Evolutionary conservation across 768 basidiomycete species (phyloP).

Genomic region (Mycena haematopus): DNA sequence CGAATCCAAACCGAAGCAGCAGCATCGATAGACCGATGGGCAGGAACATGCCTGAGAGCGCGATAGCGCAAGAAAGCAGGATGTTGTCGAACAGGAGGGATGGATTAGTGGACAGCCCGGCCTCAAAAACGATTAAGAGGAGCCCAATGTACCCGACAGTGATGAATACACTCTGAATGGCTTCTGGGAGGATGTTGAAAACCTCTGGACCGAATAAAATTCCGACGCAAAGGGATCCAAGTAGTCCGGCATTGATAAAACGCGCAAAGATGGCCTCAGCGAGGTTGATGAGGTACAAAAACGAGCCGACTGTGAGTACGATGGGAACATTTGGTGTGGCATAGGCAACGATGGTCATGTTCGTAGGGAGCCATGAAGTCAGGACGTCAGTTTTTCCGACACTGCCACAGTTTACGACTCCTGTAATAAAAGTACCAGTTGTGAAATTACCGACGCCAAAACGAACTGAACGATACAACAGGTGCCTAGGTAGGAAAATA

Average conservation of each 20-base stretch:
- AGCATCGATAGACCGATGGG: conserved; percentile 58
- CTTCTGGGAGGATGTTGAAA: conserved; percentile 47
- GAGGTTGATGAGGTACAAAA: conserved; percentile 59
- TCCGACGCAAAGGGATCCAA: conserved; percentile 63
- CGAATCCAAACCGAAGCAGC: conserved; percentile 48
- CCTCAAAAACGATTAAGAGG: conserved; percentile 63
- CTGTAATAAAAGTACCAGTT: too few species aligned
- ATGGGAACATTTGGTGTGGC: conserved; percentile 38
- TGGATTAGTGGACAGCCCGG: conserved; percentile 61
- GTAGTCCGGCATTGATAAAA: conserved; percentile 48
- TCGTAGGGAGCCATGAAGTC: conserved; percentile 5
- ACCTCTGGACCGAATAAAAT: conserved; percentile 61
- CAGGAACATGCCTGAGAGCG: conserved; percentile 56
- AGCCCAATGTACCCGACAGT: conserved; percentile 50
- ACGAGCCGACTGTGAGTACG: conserved; percentile 58
- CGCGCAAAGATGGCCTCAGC: conserved; percentile 48
- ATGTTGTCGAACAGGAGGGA: conserved; percentile 52
- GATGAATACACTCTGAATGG: conserved; percentile 52
- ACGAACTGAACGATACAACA: conserved; percentile 18
- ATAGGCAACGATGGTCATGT: conserved; percentile 32
- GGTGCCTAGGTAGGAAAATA: too few species aligned
- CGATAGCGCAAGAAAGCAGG: conserved; percentile 53
- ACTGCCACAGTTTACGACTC: not conserved
- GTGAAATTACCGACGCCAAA: too few species aligned
- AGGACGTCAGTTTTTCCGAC: not conserved